A percentile compares a stretch with the other conserved stretches of the same genome.
phyloP scores from a whole-genome alignment of 2,329 filamentous ascomycete genomes.

The Curvularia hawaiiensis region DNA sequence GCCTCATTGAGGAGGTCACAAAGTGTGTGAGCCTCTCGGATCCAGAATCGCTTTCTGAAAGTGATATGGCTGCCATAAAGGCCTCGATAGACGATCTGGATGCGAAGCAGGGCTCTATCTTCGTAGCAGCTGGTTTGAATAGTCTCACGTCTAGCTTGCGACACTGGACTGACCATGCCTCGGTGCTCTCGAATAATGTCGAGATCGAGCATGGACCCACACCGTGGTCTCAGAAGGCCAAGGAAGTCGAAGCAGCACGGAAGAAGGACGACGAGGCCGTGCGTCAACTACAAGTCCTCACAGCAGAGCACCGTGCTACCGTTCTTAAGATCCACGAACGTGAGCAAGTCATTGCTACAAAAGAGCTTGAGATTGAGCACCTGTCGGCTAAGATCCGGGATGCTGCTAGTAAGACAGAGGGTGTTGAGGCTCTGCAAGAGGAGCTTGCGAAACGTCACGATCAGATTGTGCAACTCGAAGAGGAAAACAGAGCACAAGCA shows the following conservation, averaged over 20 bases:
- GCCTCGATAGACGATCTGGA: conserved; percentile 14
- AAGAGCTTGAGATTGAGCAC: conserved; percentile 80
- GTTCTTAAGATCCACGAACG: conserved; percentile 70
- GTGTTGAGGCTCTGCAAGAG: conserved; percentile 25
- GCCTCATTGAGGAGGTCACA: conserved; percentile 18
- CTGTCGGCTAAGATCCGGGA: conserved; percentile 67
- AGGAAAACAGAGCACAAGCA: conserved; percentile 23
- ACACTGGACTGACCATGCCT: conserved; percentile 67
- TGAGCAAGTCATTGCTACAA: conserved; percentile 73
- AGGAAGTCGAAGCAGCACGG: conserved; percentile 82
- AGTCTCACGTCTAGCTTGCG: conserved; percentile 6
- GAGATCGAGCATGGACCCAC: conserved; percentile 72
- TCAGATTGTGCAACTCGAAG: conserved; percentile 29
- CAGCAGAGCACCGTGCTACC: conserved; percentile 79
- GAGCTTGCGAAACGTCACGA: conserved; percentile 27
- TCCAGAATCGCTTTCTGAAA: conserved; percentile 6
- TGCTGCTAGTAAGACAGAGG: conserved; percentile 31
- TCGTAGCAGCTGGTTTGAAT: conserved; percentile 9
- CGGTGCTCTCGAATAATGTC: conserved; percentile 51
- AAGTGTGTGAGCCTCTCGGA: conserved; percentile 14
- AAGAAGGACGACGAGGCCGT: conserved; percentile 80
- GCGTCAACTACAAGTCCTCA: conserved; percentile 79
- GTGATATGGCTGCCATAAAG: conserved; percentile 9
- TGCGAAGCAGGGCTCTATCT: conserved; percentile 7
- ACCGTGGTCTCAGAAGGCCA: conserved; percentile 83